These are phyloP conservation scores for Sicyos baderoa DNA, from an alignment of 306 rosid species.

Conservation along the genomic window DNA sequence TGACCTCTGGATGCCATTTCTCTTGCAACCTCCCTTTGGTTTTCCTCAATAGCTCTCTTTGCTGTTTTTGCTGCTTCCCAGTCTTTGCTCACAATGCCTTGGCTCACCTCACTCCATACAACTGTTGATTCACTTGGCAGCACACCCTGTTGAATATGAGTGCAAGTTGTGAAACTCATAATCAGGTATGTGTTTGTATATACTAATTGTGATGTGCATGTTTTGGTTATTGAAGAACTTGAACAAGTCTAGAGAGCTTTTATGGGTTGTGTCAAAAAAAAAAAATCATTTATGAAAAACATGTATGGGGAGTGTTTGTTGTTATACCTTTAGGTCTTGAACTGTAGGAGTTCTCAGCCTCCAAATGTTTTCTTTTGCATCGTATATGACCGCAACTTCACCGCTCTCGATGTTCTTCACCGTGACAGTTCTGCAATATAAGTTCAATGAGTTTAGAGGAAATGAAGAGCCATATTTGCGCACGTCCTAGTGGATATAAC, in stretches of 20 bases:
- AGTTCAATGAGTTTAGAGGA: slow-evolving; percentile 8
- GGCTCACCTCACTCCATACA: slow-evolving; percentile 65
- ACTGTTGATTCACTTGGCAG: slow-evolving; percentile 63
- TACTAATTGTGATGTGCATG: not conserved
- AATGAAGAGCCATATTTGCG: not conserved
- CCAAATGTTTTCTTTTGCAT: slow-evolving; percentile 59
- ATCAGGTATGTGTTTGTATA: slow-evolving; percentile 1
- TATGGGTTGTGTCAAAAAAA: too few relatives aligned
- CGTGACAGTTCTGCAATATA: slow-evolving; percentile 39
- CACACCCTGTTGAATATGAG: slow-evolving; percentile 36
- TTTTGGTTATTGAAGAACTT: not conserved
- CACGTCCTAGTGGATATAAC: too few relatives aligned
- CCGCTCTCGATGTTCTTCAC: slow-evolving; percentile 47
- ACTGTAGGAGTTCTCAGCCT: slow-evolving; percentile 59
- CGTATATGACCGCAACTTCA: slow-evolving; percentile 42
- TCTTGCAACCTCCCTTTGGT: slow-evolving; percentile 46
- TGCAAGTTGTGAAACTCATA: slow-evolving; percentile 1
- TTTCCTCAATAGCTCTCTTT: slow-evolving; percentile 65
- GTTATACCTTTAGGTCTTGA: slow-evolving; percentile 43
- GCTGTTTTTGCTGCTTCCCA: slow-evolving; percentile 77
- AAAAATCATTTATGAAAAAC: not conserved
- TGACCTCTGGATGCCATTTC: slow-evolving; percentile 53
- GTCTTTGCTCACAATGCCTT: slow-evolving; percentile 50
- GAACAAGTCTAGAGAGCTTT: not conserved
- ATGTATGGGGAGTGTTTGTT: not conserved